Percentiles rank a stretch among this genome's conserved stretches.
These are phyloP conservation scores for Fusarium citri DNA, from an alignment of 2,329 filamentous ascomycete species.

Conservation along the genomic window DNA sequence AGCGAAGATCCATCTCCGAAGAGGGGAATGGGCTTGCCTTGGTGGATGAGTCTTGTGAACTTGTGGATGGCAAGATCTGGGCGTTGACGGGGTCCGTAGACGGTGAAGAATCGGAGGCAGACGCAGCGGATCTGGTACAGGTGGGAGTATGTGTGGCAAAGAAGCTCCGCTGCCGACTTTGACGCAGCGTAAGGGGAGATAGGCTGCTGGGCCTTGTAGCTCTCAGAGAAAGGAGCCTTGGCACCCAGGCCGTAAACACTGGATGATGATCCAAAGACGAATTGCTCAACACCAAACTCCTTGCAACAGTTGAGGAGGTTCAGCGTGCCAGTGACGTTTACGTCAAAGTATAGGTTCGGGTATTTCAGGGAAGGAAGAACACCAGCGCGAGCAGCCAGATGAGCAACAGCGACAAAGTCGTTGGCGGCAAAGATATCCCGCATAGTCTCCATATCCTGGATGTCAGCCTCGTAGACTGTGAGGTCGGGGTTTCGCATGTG, in stretches of 20 bases:
- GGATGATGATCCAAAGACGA: conserved; percentile 17
- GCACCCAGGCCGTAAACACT: conserved; percentile 13
- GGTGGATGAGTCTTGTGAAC: conserved; percentile 19
- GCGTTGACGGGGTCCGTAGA: conserved; percentile 12
- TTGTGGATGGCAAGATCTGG: conserved; percentile 22
- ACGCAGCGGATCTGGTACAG: conserved; percentile 12
- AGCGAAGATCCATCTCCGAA: conserved; percentile 3
- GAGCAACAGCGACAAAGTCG: conserved; percentile 1
- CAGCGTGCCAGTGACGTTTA: conserved; percentile 15
- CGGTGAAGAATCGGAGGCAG: conserved; percentile 21
- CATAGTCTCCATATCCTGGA: conserved; percentile 5
- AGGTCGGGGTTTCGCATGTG: not conserved
- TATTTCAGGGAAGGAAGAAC: conserved; percentile 8
- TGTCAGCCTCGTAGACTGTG: conserved; percentile 12
- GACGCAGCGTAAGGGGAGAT: conserved; percentile 17
- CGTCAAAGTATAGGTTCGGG: conserved; percentile 11
- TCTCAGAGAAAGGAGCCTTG: conserved; percentile 12
- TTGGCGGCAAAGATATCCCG: not conserved
- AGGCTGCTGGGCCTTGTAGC: conserved; percentile 1
- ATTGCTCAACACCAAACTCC: conserved; percentile 12
- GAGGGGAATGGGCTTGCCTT: conserved; percentile 9
- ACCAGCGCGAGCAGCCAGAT: conserved; percentile 15
- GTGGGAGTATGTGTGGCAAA: conserved; percentile 18
- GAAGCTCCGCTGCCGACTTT: not conserved
- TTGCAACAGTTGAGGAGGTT: conserved; percentile 11